Conservation (phyloP, 1,284 basidiomycete species). For the Caloboletus inedulis region DNA sequence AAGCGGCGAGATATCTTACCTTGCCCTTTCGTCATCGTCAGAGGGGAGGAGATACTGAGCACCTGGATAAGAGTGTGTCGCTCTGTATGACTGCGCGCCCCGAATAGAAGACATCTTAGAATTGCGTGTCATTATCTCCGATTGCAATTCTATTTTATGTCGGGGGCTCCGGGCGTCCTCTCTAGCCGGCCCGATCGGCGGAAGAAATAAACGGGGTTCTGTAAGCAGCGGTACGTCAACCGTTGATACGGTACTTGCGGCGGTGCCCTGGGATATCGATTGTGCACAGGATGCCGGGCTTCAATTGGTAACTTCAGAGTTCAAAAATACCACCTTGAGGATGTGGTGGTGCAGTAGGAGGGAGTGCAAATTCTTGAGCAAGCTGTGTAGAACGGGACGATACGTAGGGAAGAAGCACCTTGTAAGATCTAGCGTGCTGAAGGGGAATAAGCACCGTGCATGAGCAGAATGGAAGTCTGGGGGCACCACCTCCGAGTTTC, state of each 20-base stretch:
- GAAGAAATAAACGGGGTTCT: neutral
- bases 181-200: neutral
- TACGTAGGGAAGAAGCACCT: conserved; percentile 71
- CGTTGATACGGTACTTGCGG: neutral
- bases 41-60: conserved; percentile 24
- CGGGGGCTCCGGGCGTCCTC: too few species aligned
- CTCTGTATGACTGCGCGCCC: conserved; percentile 3
- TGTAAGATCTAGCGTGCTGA: conserved; percentile 61
- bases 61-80: conserved; percentile 16
- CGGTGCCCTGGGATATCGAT: too few species aligned
- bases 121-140: neutral
- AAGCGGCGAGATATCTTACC: conserved; percentile 6
- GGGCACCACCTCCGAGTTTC: conserved; percentile 52
- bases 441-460: conserved; percentile 1
- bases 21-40: conserved; percentile 17
- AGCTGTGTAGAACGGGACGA: conserved; percentile 72
- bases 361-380: conserved; percentile 91
- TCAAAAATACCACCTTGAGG: conserved; percentile 89
- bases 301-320: conserved; percentile 79
- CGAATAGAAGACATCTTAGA: conserved; percentile 1
- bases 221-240: neutral
- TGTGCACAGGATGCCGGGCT: conserved; percentile 81
- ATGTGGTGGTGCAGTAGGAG: conserved; percentile 84
- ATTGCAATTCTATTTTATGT: neutral
- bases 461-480: conserved; percentile 1